phyloP scores from a whole-genome alignment of 2,329 filamentous ascomycete genomes.

The Penicillium sp. region DNA sequence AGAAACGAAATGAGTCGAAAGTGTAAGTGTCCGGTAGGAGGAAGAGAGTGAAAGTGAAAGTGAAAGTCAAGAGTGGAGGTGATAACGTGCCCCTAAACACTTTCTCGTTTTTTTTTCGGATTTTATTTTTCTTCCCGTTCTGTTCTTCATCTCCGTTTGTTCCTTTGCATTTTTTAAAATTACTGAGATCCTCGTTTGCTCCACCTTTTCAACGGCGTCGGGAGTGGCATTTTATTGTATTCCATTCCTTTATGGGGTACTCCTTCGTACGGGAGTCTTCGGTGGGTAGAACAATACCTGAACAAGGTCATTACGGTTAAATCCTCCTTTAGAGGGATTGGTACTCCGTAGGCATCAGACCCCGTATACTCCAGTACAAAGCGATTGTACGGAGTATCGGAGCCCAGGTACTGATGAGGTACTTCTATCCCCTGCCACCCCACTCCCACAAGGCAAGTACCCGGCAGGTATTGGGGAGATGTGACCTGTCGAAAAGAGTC shows the following conservation, averaged over 20 bases:
- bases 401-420: no score
- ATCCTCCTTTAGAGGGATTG: no score
- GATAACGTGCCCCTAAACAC: neutral
- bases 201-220: neutral
- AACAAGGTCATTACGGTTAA: no score
- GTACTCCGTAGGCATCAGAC: no score
- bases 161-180: neutral
- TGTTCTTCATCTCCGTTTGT: neutral
- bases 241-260: no score
- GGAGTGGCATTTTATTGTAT: no score
- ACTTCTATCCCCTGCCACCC: neutral
- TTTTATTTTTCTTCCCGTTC: neutral
- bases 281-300: no score
- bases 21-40: neutral
- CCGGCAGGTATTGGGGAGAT: neutral
- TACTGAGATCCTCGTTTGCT: neutral
- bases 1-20: neutral
- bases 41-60: neutral
- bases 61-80: neutral
- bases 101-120: neutral
- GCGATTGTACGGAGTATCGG: no score
- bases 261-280: no score
- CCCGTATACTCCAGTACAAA: no score
- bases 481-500: neutral
- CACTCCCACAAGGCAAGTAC: neutral